Conservation (phyloP, 2,329 filamentous ascomycete genomes). For the Helotiales sp. region DNA sequence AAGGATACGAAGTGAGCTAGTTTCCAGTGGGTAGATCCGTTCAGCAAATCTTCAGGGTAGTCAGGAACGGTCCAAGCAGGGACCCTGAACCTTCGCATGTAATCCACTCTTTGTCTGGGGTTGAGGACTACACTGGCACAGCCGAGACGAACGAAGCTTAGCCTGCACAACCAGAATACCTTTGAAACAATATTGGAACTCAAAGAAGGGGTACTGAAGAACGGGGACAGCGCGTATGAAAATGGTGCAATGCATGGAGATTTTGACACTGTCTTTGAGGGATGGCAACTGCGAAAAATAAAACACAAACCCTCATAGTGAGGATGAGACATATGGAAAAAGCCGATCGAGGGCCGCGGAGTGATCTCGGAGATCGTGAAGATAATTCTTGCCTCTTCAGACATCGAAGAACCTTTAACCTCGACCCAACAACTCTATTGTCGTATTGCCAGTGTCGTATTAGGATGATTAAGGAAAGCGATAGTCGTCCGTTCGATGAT, state of each 20-base stretch:
- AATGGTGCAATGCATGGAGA: not conserved
- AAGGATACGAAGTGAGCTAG: not conserved
- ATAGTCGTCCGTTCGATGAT: not conserved
- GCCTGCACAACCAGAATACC: not conserved
- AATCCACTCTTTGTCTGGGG: not conserved
- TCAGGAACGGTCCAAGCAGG: not conserved
- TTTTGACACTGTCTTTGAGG: not conserved
- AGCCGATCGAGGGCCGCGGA: not conserved
- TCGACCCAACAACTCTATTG: not conserved
- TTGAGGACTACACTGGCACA: not conserved
- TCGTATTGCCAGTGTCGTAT: not conserved
- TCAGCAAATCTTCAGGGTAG: not conserved
- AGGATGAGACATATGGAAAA: not conserved
- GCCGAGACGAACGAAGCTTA: conserved; percentile 8
- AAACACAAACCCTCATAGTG: not conserved
- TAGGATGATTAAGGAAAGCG: not conserved
- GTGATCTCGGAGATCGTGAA: not conserved
- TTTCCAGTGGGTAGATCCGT: not conserved
- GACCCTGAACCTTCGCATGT: too few species aligned
- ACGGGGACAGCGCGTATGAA: not conserved
- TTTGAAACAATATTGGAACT: not conserved
- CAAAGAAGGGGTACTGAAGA: not conserved
- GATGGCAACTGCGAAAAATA: not conserved
- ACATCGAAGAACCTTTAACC: not conserved
- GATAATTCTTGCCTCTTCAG: not conserved